Conservation (phyloP, 2,329 filamentous ascomycete species). For the Fusarium pseudocircinatum region DNA sequence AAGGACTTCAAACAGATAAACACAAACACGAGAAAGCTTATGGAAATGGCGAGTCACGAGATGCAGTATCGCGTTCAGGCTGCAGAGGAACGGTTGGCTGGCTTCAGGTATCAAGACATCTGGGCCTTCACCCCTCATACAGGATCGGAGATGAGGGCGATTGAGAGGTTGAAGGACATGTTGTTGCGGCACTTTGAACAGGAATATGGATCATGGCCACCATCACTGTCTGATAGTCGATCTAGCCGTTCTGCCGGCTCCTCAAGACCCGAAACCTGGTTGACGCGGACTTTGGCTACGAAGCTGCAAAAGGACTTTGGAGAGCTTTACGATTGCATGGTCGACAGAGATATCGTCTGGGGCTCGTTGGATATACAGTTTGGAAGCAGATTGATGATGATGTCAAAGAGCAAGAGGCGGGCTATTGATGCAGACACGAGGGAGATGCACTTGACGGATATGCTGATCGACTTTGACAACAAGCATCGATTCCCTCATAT, state of each 20-base stretch:
- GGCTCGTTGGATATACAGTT: constrained; percentile 69
- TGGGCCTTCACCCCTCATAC: constrained; percentile 63
- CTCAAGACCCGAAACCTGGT: constrained; percentile 63
- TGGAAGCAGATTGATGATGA: constrained; percentile 73
- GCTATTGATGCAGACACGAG: constrained; percentile 60
- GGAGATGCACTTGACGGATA: constrained; percentile 72
- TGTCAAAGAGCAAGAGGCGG: constrained; percentile 56
- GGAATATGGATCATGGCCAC: constrained; percentile 70
- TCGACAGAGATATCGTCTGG: constrained; percentile 74
- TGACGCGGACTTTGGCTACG: constrained; percentile 66
- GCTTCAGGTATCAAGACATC: constrained; percentile 70
- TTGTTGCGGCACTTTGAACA: constrained; percentile 66
- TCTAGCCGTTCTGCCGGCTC: constrained; percentile 29
- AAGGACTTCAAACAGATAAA: constrained; percentile 68
- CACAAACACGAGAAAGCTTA: constrained; percentile 68
- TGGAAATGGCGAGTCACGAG: constrained; percentile 70
- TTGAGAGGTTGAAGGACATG: constrained; percentile 69
- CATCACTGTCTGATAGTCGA: background rate
- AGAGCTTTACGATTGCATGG: constrained; percentile 75
- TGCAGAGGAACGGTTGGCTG: constrained; percentile 68
- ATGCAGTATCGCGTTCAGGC: constrained; percentile 69
- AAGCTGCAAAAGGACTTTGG: constrained; percentile 73
- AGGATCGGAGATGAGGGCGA: constrained; percentile 61
- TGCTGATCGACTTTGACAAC: constrained; percentile 73
- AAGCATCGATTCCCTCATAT: constrained; percentile 71